Conservation (phyloP, 1,139 yeast species). For the Taphrina confusa region DNA sequence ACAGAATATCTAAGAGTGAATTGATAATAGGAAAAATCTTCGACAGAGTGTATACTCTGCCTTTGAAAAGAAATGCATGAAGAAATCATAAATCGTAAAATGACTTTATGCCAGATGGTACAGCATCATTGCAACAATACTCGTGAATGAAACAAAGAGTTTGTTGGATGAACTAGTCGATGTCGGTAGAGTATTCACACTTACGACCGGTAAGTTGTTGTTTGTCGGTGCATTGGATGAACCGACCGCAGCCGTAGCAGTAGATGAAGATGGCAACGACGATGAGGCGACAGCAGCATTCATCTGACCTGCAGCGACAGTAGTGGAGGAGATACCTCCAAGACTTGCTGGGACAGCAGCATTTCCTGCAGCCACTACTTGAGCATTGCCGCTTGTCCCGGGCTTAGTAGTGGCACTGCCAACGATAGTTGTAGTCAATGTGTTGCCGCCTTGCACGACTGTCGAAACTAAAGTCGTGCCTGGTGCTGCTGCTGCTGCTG, state of each 20-base stretch:
- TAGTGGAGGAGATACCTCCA: too few species aligned
- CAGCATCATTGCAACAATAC: neutral
- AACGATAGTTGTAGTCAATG: neutral
- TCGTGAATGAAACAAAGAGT: neutral
- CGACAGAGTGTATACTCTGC: too few species aligned
- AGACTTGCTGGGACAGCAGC: neutral
- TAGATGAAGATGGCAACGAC: neutral
- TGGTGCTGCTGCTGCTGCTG: neutral
- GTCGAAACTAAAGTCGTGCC: neutral
- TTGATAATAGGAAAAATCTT: conserved; percentile 4
- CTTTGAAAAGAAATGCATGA: neutral
- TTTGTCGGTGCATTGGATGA: neutral
- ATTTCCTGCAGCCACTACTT: neutral
- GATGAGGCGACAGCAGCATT: neutral
- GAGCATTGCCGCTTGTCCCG: too few species aligned
- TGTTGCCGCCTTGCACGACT: neutral
- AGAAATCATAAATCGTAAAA: too few species aligned
- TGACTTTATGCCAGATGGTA: neutral
- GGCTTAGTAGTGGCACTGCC: neutral
- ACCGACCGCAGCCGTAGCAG: neutral
- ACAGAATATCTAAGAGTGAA: neutral
- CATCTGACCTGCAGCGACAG: neutral
- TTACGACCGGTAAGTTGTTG: neutral
- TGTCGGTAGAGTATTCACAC: neutral
- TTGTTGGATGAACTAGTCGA: conserved; percentile 3